These are phyloP conservation scores for Fusarium caatingaense DNA, from an alignment of 2,329 filamentous ascomycete species.

Conservation along the genomic window DNA sequence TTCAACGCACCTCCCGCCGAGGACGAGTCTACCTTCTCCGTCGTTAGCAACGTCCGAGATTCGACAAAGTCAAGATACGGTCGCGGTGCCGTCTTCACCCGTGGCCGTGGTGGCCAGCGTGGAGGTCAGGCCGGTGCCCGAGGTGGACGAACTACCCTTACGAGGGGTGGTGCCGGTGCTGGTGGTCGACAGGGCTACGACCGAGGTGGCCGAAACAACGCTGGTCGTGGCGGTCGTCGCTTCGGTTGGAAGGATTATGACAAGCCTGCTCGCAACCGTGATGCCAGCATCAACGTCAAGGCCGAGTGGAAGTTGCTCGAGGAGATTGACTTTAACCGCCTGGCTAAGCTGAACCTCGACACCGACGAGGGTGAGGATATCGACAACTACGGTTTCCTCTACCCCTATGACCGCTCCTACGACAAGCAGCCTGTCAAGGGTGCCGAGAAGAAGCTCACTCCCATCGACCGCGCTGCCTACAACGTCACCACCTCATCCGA, in stretches of 20 bases:
- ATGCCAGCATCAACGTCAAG: slow-evolving; percentile 96
- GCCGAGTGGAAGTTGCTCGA: slow-evolving; percentile 95
- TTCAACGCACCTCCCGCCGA: slow-evolving; percentile 94
- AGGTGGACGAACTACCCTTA: slow-evolving; percentile 72
- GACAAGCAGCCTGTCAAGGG: slow-evolving; percentile 94
- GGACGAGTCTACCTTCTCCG: slow-evolving; percentile 97
- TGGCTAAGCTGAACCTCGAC: slow-evolving; percentile 95
- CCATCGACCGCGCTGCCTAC: slow-evolving; percentile 94
- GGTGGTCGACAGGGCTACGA: slow-evolving; percentile 68
- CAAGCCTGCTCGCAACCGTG: slow-evolving; percentile 95
- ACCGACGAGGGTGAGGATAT: slow-evolving; percentile 95
- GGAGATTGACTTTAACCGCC: slow-evolving; percentile 97
- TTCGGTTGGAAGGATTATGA: slow-evolving; percentile 99
- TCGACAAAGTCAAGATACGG: slow-evolving; percentile 88
- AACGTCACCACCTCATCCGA: slow-evolving; percentile 98
- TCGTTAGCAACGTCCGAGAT: slow-evolving; percentile 94
- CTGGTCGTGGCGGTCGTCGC: slow-evolving; percentile 80
- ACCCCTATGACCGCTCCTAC: slow-evolving; percentile 96
- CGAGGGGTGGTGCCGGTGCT: slow-evolving; percentile 77
- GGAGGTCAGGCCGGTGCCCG: slow-evolving; percentile 73
- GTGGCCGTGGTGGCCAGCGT: slow-evolving; percentile 84
- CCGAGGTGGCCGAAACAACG: slow-evolving; percentile 75
- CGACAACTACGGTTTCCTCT: slow-evolving; percentile 95
- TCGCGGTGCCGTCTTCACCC: slow-evolving; percentile 89
- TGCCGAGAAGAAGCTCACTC: slow-evolving; percentile 85